Evolutionary conservation across 352 stramenopile species (phyloP).

Genomic region (Phytopythium kandeliae): DNA sequence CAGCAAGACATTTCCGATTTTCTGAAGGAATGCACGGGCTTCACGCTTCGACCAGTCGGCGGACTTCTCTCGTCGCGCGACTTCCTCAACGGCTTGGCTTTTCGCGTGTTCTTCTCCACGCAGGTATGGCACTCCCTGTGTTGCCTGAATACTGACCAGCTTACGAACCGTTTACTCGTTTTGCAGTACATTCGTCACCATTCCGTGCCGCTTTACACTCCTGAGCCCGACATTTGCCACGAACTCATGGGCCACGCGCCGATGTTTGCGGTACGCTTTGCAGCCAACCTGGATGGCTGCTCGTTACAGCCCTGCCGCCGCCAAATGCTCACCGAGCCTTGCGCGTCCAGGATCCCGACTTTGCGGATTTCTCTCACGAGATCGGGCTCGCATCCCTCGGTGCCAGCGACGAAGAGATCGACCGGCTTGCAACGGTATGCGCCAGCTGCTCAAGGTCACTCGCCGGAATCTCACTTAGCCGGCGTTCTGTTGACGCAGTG

Average conservation of each 20-base stretch:
- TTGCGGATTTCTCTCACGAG: constrained; percentile 96
- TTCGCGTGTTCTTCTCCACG: constrained; percentile 98
- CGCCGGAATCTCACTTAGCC: neutral
- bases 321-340: neutral
- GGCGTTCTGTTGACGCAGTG: constrained; percentile 34
- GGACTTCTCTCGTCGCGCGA: constrained; percentile 95
- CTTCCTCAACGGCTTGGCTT: constrained; percentile 97
- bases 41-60: constrained; percentile 90
- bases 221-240: constrained; percentile 98
- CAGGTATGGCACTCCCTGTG: constrained; percentile 40
- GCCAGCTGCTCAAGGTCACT: neutral
- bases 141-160: too few relatives aligned
- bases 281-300: neutral
- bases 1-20: constrained; percentile 94
- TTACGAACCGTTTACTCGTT: too few relatives aligned
- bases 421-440: constrained; percentile 84
- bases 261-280: constrained; percentile 89
- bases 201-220: constrained; percentile 95
- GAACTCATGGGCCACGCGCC: constrained; percentile 95
- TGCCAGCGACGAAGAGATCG: constrained; percentile 94
- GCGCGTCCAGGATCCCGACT: constrained; percentile 86
- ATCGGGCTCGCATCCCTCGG: constrained; percentile 95
- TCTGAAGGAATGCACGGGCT: constrained; percentile 90
- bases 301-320: neutral
- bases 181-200: constrained; percentile 92